phyloP scores from a whole-genome alignment of 345 rosid species.

The Dimocarpus longan region DNA sequence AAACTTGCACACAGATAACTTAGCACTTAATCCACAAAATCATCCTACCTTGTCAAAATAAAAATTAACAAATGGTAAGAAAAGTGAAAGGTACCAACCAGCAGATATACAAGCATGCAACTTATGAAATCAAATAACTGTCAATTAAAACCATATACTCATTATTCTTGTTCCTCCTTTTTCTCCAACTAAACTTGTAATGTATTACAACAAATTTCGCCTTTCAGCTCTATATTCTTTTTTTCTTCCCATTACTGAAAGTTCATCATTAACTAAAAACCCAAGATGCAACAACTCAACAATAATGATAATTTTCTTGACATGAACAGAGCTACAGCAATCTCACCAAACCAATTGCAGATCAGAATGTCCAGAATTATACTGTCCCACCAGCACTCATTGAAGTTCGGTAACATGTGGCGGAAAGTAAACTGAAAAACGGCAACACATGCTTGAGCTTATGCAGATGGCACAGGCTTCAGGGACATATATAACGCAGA shows the following conservation, averaged over 20 bases:
- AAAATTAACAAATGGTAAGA: background rate
- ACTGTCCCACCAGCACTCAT: conserved; percentile 99
- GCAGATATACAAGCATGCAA: background rate
- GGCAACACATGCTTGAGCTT: conserved; percentile 4
- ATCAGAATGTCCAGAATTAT: conserved; percentile 91
- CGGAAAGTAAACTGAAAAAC: conserved; percentile 83
- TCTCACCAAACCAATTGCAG: conserved; percentile 99
- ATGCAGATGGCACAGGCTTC: background rate
- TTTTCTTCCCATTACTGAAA: background rate
- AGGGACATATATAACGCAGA: background rate
- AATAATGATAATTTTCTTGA: background rate
- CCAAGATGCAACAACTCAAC: background rate
- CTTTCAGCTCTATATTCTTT: background rate
- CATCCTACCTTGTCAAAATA: background rate
- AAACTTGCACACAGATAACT: background rate
- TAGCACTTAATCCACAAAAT: background rate
- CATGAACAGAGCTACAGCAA: conserved; percentile 17
- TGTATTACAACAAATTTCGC: background rate
- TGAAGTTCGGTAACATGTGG: conserved; percentile 99
- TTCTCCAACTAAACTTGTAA: background rate
- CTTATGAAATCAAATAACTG: background rate
- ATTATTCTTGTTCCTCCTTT: background rate
- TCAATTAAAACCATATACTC: background rate
- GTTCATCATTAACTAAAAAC: background rate
- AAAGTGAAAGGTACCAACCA: background rate